phyloP scores from a whole-genome alignment of 345 rosid species.

The Schrenkiella parvula region DNA sequence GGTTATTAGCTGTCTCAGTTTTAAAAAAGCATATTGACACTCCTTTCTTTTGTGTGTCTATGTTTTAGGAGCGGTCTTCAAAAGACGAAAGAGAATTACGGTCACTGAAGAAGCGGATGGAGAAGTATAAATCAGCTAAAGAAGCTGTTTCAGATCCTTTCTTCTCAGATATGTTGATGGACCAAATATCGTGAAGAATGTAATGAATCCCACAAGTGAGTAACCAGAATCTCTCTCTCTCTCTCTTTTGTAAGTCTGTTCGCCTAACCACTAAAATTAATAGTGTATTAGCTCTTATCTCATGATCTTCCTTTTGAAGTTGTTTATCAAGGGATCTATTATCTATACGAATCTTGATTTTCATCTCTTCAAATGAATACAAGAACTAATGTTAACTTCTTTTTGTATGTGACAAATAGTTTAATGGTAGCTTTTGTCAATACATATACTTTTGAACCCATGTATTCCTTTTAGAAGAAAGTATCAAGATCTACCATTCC shows the following conservation, averaged over 20 bases:
- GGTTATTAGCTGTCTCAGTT: not conserved
- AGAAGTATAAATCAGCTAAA: slow-evolving; percentile 67
- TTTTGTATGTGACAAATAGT: slow-evolving; percentile 16
- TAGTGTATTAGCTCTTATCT: slow-evolving; percentile 9
- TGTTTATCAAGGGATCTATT: not conserved
- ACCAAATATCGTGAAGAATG: slow-evolving; percentile 14
- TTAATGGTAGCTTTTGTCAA: slow-evolving; percentile 21
- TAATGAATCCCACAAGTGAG: not conserved
- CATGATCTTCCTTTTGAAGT: not conserved
- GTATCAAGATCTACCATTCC: slow-evolving; percentile 24
- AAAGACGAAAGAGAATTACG: slow-evolving; percentile 70
- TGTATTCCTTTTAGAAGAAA: slow-evolving; percentile 22
- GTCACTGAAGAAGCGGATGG: slow-evolving; percentile 75
- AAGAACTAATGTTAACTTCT: not conserved
- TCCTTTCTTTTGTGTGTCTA: not conserved
- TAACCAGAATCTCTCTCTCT: not conserved
- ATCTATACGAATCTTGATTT: not conserved
- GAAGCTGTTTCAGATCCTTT: slow-evolving; percentile 76
- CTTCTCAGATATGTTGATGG: slow-evolving; percentile 52
- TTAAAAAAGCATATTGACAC: not conserved
- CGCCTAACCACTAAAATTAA: slow-evolving; percentile 4
- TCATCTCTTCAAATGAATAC: not conserved
- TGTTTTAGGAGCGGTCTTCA: slow-evolving; percentile 58
- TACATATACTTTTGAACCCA: slow-evolving; percentile 19
- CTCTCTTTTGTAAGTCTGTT: not conserved